Percentiles rank a stretch among this genome's conserved stretches.
Conservation (phyloP, 176 grass and related monocot genomes). For the Canna indica region DNA sequence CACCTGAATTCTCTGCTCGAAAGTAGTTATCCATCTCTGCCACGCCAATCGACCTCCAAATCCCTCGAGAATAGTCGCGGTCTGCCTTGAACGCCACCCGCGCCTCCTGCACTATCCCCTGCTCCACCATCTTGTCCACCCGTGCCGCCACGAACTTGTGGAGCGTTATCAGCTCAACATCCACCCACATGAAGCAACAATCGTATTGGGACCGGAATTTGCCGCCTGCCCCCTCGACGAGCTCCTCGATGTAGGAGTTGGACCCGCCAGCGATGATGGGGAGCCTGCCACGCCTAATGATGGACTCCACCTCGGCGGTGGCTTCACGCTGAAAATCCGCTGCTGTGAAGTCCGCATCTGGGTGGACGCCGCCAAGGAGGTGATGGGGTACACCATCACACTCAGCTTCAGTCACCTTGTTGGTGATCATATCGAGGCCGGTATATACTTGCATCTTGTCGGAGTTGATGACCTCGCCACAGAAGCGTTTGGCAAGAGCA, state of each 20-base stretch:
- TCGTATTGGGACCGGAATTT: conserved; percentile 10
- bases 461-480: conserved; percentile 15
- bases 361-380: conserved; percentile 6
- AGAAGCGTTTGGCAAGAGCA: background rate
- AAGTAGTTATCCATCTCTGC: conserved; percentile 44
- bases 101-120: conserved; percentile 15
- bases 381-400: background rate
- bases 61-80: conserved; percentile 29
- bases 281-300: background rate
- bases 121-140: conserved; percentile 16
- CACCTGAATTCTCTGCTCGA: background rate
- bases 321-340: conserved; percentile 1
- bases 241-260: conserved; percentile 17
- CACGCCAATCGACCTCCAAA: conserved; percentile 28
- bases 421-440: conserved; percentile 18
- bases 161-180: background rate
- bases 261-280: conserved; percentile 11
- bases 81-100: background rate
- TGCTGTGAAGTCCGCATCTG: conserved; percentile 1
- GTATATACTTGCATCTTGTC: conserved; percentile 13
- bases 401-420: conserved; percentile 10
- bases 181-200: conserved; percentile 17
- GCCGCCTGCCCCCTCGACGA: conserved; percentile 1
- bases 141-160: conserved; percentile 9
- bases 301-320: background rate